A percentile compares a stretch with the other conserved stretches of the same genome.
Conservation (phyloP, 2,329 filamentous ascomycete genomes). For the Xylogone sp. region DNA sequence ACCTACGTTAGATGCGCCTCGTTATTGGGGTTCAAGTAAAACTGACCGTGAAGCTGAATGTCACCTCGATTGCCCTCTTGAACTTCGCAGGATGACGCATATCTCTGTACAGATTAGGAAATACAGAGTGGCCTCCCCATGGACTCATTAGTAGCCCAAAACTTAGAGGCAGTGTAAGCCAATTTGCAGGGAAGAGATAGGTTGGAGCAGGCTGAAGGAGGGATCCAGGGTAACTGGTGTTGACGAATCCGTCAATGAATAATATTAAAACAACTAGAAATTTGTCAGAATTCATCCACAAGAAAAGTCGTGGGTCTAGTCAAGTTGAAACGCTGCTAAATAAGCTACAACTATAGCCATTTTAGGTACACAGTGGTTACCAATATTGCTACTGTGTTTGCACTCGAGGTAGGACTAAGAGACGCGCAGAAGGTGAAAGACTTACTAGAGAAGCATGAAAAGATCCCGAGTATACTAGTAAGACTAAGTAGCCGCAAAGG, state of each 20-base stretch:
- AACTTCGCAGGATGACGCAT: conserved; percentile 73
- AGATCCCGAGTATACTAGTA: conserved; percentile 88
- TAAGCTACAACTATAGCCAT: conserved; percentile 6
- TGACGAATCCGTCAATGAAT: conserved; percentile 81
- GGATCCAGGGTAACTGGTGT: conserved; percentile 75
- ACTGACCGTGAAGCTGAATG: conserved; percentile 79
- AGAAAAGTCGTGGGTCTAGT: not conserved
- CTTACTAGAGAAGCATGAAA: conserved; percentile 84
- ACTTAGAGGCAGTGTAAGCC: conserved; percentile 78
- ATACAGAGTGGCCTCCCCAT: conserved; percentile 69
- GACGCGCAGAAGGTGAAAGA: no score
- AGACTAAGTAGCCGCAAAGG: conserved; percentile 82
- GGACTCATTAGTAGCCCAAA: conserved; percentile 87
- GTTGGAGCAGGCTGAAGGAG: conserved; percentile 76
- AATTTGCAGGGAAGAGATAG: conserved; percentile 79
- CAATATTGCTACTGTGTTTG: not conserved
- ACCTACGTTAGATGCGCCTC: not conserved
- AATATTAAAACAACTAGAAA: conserved; percentile 74
- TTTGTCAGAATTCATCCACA: conserved; percentile 29
- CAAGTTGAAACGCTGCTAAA: not conserved
- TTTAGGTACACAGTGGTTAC: not conserved
- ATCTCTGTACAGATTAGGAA: conserved; percentile 80
- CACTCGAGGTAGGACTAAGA: not conserved
- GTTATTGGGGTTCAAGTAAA: not conserved
- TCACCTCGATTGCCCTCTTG: conserved; percentile 67